Evolutionary conservation across 441 rosid genomes (phyloP), one percentile per base, ranked within the genome.

Genomic region (Erysimum cheiri): DNA sequence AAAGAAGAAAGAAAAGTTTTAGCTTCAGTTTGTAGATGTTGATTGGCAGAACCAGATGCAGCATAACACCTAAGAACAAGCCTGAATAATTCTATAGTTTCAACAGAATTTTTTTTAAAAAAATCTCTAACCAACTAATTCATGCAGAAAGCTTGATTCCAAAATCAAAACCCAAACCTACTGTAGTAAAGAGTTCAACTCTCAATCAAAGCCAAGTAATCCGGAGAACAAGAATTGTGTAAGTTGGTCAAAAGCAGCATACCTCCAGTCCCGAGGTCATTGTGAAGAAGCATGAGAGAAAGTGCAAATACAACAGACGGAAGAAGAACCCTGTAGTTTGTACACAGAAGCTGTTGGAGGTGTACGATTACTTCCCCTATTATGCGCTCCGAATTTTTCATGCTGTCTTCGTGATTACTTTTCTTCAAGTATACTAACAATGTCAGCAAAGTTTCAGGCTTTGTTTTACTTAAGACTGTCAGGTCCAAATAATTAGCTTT

Each of bases 261-360:
- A 90, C 97, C 96, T 44, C 79, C 67, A 68, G 33, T 37, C 39
- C 62, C 71, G 48, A 82, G 69, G 69, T 70, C 60, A 77, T 74
- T 77, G 44, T 46, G 74, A 17, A 84, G 78, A 59, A 85, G 81
- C 53, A 84, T 78, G 77, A 90, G 75, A 78, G 83, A 78, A 40
- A 94, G 86, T 58, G 97, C 90, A 79, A 83, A 85, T 33, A 83
- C 83, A 75, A 75, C 88, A 39, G 99, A 90, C 40, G 93, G 78
- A 59, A 86, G 84, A 60, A 79, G 35, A 59, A 40, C 71, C 63
- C 64, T 40, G 62, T 80, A 75, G 57, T 78, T 72, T 63, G 65
- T 69, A 41, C 87, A 83, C 59, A 85, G 79, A 80, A 77, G 80
- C 72, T 90, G 91, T 50, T 84, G 91, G 60, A 94, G 94, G 74